Evolutionary conservation across 805 yeast genomes (phyloP), one percentile per base, ranked within the genome.

Genomic region (Pichia nanzhaoensis): DNA sequence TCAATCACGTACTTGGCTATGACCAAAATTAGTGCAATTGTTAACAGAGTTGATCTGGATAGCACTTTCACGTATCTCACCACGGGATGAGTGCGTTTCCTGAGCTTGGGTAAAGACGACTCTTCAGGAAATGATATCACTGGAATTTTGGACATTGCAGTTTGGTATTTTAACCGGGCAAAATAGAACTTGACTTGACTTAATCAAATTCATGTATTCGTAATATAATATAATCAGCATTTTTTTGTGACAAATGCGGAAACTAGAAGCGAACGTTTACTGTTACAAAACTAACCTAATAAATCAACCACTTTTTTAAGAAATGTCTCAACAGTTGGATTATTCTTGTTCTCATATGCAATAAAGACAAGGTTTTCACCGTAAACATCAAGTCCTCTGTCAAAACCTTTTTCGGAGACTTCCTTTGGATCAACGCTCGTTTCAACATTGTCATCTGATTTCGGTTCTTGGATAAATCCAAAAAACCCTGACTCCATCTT

Each of bases 41-140:
- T 51, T 21, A 63, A 55, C 0, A 72, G 71, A 5, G 74, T 66
- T 14, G 55, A 53, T 45, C 68, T 60, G 0, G 71, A 56, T 5
- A 70, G 50, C 18, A 52, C 51, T 13, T 57, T 49, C 24, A 66
- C 45, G 46, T 51, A 63, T 12, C 57, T 45, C 24, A 66, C 37
- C 3, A 68, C 59, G 24, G 59, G 53, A 21, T 50, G 55, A 19
- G 46, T 46, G 19, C 34, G 37, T 10, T 30, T 18, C 22, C 27
- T 39, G 9, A 43, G 24, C 4, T 44, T 20, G 3, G 42, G 34
- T 2, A 38, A 42, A 4, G 57, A 40, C 3, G 53, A 17, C 33
- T 60, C 56, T 44, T 66, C 70, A 0, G 70, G 70, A 33, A 66
- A 65, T 9, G 68, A 53, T 5, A 63, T 56, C 3, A 54, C 53